Evolutionary conservation across 257 asterid species (phyloP).

Genomic region (Galeopsis tetrahit): DNA sequence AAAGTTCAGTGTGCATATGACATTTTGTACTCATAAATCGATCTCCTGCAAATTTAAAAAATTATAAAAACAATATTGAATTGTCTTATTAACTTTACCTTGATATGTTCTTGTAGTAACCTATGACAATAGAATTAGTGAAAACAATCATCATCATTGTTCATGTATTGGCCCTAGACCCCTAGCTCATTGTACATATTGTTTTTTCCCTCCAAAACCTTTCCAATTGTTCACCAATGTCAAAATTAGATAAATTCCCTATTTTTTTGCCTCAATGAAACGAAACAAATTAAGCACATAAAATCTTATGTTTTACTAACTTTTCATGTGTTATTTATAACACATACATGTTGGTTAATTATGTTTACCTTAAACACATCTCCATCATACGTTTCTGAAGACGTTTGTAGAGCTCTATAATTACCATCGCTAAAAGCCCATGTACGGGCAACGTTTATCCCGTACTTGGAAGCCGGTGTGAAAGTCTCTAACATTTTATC

Average conservation of each 20-base stretch:
- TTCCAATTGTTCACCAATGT: constrained; percentile 55
- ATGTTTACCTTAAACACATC: constrained; percentile 63
- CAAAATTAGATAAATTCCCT: constrained; percentile 49
- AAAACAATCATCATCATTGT: constrained; percentile 54
- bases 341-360: too few relatives aligned
- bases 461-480: constrained; percentile 46
- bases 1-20: too few relatives aligned
- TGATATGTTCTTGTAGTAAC: constrained; percentile 48
- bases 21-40: neutral
- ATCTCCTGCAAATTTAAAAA: neutral
- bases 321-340: too few relatives aligned
- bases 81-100: constrained; percentile 28
- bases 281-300: too few relatives aligned
- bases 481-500: constrained; percentile 49
- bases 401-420: constrained; percentile 45
- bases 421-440: constrained; percentile 80
- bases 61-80: too few relatives aligned
- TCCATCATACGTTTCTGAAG: constrained; percentile 54
- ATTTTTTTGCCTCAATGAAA: constrained; percentile 50
- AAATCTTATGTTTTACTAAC: too few relatives aligned
- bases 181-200: constrained; percentile 61
- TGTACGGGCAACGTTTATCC: constrained; percentile 57
- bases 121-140: constrained; percentile 44
- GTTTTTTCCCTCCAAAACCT: constrained; percentile 53
- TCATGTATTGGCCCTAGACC: constrained; percentile 46